phyloP scores from a whole-genome alignment of 2,329 filamentous ascomycete genomes.

The Alternaria infectoria region DNA sequence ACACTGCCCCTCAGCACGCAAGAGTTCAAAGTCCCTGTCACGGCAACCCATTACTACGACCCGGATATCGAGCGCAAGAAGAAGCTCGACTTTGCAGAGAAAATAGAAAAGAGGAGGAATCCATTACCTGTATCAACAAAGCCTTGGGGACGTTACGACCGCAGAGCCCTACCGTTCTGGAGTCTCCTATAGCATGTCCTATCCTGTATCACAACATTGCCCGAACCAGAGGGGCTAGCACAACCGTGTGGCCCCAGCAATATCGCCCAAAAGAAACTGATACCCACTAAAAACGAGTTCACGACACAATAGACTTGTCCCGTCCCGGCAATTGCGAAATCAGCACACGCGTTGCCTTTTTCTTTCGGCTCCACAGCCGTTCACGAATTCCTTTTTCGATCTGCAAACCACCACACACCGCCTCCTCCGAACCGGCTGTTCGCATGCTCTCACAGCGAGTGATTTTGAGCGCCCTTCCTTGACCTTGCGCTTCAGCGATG shows the following conservation, averaged over 20 bases:
- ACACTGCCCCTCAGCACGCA: conserved; percentile 65
- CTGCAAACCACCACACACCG: conserved; percentile 4
- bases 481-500: conserved; percentile 6
- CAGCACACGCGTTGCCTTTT: conserved; percentile 4
- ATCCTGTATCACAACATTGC: conserved; percentile 28
- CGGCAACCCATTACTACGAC: conserved; percentile 46
- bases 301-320: conserved; percentile 44
- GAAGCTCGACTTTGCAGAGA: conserved; percentile 16
- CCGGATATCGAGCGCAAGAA: conserved; percentile 46
- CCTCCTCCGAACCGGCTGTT: neutral
- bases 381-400: conserved; percentile 30
- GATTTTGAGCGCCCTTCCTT: neutral
- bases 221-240: conserved; percentile 18
- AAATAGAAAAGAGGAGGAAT: conserved; percentile 14
- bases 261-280: conserved; percentile 40
- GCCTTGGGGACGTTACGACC: conserved; percentile 37
- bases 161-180: conserved; percentile 26
- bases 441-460: conserved; percentile 1
- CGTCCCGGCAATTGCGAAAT: conserved; percentile 10
- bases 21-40: conserved; percentile 59
- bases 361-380: conserved; percentile 29
- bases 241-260: conserved; percentile 17
- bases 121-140: conserved; percentile 29
- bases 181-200: conserved; percentile 21
- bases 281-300: conserved; percentile 47